Percentiles rank a stretch among this genome's conserved stretches.
These are phyloP conservation scores for Eutrema heterophyllum DNA, from an alignment of 345 rosid genomes.

Conservation along the genomic window DNA sequence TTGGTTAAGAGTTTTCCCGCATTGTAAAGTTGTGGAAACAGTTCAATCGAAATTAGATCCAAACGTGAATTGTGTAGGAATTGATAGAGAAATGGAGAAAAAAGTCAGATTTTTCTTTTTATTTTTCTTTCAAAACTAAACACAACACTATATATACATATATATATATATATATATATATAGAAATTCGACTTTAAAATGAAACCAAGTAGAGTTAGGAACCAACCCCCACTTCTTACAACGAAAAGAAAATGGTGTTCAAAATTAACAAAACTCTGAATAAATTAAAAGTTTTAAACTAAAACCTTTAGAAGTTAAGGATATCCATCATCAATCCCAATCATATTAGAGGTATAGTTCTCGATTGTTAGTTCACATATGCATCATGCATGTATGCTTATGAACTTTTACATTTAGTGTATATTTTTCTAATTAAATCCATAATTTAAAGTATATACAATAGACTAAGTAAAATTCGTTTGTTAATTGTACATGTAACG, in stretches of 20 bases:
- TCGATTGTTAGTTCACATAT: background rate
- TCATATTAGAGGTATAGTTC: background rate
- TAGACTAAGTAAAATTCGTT: background rate
- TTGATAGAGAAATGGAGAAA: background rate
- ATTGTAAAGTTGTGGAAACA: background rate
- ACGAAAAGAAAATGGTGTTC: too few species aligned
- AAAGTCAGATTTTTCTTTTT: background rate
- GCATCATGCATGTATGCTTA: too few species aligned
- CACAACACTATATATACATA: background rate
- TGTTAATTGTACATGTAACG: background rate
- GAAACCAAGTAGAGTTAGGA: too few species aligned
- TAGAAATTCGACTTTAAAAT: too few species aligned
- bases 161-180: too few species aligned
- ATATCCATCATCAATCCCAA: too few species aligned
- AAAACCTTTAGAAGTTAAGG: too few species aligned
- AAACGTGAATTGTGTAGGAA: background rate
- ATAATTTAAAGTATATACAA: background rate
- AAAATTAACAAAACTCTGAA: too few species aligned
- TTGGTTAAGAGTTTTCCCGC: slow-evolving; percentile 8
- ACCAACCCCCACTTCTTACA: too few species aligned
- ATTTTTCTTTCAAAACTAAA: background rate
- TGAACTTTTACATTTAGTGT: background rate
- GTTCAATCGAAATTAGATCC: background rate
- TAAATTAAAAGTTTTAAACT: too few species aligned
- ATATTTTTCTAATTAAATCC: background rate